phyloP scores from a whole-genome alignment of 768 basidiomycete species.

The Polyporus arcularius region DNA sequence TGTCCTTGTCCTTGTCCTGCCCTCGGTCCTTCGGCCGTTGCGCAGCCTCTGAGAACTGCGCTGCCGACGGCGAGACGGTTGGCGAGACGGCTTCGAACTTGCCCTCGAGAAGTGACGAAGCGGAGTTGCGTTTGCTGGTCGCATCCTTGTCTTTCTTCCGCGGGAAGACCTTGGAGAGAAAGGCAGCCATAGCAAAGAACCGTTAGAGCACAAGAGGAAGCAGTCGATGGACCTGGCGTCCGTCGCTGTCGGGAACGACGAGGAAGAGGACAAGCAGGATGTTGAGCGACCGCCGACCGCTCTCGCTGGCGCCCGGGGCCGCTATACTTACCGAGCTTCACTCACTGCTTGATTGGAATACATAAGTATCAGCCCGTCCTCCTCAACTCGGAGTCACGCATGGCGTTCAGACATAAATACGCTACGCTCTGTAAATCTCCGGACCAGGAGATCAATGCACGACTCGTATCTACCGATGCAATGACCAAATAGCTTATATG shows the following conservation, averaged over 20 bases:
- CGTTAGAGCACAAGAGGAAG: background rate
- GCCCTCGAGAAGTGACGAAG: conserved; percentile 61
- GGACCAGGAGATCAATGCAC: too few species aligned
- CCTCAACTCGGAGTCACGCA: too few species aligned
- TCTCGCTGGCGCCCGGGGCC: too few species aligned
- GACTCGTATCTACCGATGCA: too few species aligned
- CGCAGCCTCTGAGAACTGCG: conserved; percentile 27
- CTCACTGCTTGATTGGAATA: too few species aligned
- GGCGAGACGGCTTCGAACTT: conserved; percentile 74
- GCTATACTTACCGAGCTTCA: too few species aligned
- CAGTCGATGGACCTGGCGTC: conserved; percentile 19
- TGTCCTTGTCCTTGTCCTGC: conserved; percentile 37
- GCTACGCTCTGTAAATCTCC: too few species aligned
- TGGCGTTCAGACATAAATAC: too few species aligned
- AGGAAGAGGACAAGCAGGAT: conserved; percentile 6
- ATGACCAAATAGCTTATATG: too few species aligned
- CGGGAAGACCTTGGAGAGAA: conserved; percentile 77
- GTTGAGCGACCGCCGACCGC: background rate
- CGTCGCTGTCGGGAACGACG: conserved; percentile 10
- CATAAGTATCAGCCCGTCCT: too few species aligned
- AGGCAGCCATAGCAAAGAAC: conserved; percentile 50
- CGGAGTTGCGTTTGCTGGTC: conserved; percentile 35
- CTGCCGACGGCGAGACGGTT: conserved; percentile 36
- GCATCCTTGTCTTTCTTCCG: conserved; percentile 65
- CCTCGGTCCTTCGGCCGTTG: conserved; percentile 36